Evolutionary conservation across 106 monocot species (phyloP), one percentile per base, ranked within the genome.

Genomic region (Platanthera guangdongensis): DNA sequence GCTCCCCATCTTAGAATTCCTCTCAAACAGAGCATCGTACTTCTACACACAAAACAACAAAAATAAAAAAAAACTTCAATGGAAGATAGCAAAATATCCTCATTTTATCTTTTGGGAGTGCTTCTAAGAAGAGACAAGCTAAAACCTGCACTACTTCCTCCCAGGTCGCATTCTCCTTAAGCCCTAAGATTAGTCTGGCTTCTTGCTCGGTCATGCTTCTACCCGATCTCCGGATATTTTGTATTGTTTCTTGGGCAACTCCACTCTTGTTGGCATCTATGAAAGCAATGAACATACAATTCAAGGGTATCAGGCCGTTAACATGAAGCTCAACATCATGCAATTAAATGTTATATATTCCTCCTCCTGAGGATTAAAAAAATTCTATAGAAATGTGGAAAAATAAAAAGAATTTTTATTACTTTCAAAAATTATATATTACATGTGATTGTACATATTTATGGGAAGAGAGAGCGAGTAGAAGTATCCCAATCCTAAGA

Each of bases 171-270:
- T 90, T 50, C 78, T 95, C 95, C 39, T 77, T 52, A 50, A 92
- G 77, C n/a, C 92, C 95, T 21, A 95, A 75, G 70, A 95, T 86
- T 75, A 92, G 95, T 64, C 88, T 79, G n/a, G 95, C 95, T 95
- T 95, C 95, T 51, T 88, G 81, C 71, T 92, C 95, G 0, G 89
- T 92, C 89, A 95, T 92, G 47, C 73, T 72, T 78, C 85, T 88
- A 62, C 86, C 77, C 14, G 81, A 76, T 82, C 88, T 84, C 12
- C 95, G 83, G 10, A 92, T 90, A 47, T 86, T 95, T 63, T 88
- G 86, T 65, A 95, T 76, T 6, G 92, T 79, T 76, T 95, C 90
- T 19, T 89, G 82, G n/a, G 95, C 86, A 78, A 92, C 90, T 78
- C 95, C 95, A 70, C 77, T 88, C 77, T 92, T 88, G 78, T 87